phyloP scores from a whole-genome alignment of 2,329 filamentous ascomycete genomes.

The Alternaria brassicicola region DNA sequence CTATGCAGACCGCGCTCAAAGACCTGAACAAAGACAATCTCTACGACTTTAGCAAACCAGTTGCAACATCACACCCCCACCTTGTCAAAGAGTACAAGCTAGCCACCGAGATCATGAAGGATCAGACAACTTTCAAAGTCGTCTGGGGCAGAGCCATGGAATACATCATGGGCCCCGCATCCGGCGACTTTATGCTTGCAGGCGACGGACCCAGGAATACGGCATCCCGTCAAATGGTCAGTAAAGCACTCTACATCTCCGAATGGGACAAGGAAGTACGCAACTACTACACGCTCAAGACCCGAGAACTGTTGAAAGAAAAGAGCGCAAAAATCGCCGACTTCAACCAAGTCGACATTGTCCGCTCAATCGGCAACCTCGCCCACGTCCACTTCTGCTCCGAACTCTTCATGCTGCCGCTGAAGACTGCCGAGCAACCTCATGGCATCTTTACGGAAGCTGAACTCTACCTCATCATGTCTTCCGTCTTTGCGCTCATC shows the following conservation, averaged over 20 bases:
- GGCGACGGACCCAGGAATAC: slow-evolving; percentile 44
- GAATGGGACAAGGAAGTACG: slow-evolving; percentile 70
- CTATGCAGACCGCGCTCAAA: slow-evolving; percentile 74
- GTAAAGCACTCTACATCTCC: slow-evolving; percentile 64
- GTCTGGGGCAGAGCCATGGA: slow-evolving; percentile 68
- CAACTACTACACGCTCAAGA: slow-evolving; percentile 69
- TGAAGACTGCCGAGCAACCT: slow-evolving; percentile 60
- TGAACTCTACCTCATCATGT: slow-evolving; percentile 61
- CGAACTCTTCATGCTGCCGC: slow-evolving; percentile 61
- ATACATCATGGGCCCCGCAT: slow-evolving; percentile 65
- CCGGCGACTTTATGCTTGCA: slow-evolving; percentile 62
- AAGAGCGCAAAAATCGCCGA: slow-evolving; percentile 70
- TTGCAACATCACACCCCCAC: slow-evolving; percentile 52
- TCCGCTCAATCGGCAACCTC: slow-evolving; percentile 62
- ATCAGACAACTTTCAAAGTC: slow-evolving; percentile 66
- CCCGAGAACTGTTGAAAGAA: slow-evolving; percentile 65
- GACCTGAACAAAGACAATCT: slow-evolving; percentile 69
- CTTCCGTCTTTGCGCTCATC: slow-evolving; percentile 59
- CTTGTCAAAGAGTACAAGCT: slow-evolving; percentile 67
- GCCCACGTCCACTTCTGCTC: slow-evolving; percentile 62
- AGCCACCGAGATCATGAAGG: slow-evolving; percentile 66
- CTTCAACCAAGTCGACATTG: slow-evolving; percentile 72
- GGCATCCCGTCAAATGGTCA: slow-evolving; percentile 45
- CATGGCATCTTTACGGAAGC: slow-evolving; percentile 60
- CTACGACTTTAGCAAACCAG: slow-evolving; percentile 73